Evolutionary conservation across 805 yeast species (phyloP), one percentile per base, ranked within the genome.

Genomic region (Wickerhamomyces bovis): DNA sequence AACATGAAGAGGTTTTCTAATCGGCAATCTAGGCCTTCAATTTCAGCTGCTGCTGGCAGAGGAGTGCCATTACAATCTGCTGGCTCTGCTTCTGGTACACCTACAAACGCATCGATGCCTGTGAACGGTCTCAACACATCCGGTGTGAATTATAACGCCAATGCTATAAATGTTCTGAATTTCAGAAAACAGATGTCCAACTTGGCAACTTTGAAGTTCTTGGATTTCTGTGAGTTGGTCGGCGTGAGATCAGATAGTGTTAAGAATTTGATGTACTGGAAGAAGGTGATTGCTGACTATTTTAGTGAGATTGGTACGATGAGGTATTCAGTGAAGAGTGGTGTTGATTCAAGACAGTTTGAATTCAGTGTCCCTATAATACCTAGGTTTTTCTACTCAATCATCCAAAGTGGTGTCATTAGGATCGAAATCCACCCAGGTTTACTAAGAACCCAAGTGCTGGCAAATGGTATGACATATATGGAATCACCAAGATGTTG

Each of bases 331-430:
- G 68, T 78, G 36, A 71, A 72, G 48, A 66, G 69, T 41, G 71
- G 69, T 12, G 64, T 65, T 23, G 83, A 75, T 38, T 65, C 70
- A 10, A 65, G 79, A 47, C 82, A 75, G 53, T 86, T 80, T 61
- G 90, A 81, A 48, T 73, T 89, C 20, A 76, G 81, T 11, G 73
- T 76, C 8, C 71, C 78, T 4, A 75, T 87, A 11, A 74, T 87
- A n/a, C 85, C 94, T 1, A 65, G 81, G 39, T 80, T 78, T 53
- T 76, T 78, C 53, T 74, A 67, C 49, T 74, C 80, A 2, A 72
- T 72, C 46, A 73, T 78, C 28, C 69, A 73, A 39, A 67, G 77
- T 2, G 80, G 81, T 6, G 77, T 80, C 6, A 66, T 69, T 3
- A 65, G 75, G 38, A 69, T 80, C 31, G 85, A 80, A 53, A 60